Evolutionary conservation across 192 early-diverging fungal species (phyloP).

Genomic region (Entophlyctis luteolus): DNA sequence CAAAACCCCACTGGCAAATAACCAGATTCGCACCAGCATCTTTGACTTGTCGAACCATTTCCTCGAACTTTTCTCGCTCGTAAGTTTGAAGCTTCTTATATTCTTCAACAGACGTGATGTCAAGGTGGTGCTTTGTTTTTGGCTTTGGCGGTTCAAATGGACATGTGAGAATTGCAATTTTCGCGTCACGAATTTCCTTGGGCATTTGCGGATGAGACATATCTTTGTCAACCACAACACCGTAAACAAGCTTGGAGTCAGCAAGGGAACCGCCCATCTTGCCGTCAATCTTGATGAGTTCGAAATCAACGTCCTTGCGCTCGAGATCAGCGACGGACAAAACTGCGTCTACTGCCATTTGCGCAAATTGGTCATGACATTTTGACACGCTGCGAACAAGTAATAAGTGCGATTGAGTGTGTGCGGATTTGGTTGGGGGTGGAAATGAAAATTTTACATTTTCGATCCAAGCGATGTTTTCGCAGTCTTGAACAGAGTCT

Average conservation of each 20-base stretch:
- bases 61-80: slow-evolving; percentile 93
- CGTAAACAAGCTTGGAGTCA: slow-evolving; percentile 90
- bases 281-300: slow-evolving; percentile 99
- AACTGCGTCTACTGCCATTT: slow-evolving; percentile 98
- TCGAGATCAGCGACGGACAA: slow-evolving; percentile 97
- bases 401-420: background rate
- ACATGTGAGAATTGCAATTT: slow-evolving; percentile 98
- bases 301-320: slow-evolving; percentile 99
- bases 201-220: slow-evolving; percentile 99
- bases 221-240: slow-evolving; percentile 99
- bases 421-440: background rate
- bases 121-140: slow-evolving; percentile 99
- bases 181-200: slow-evolving; percentile 89
- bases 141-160: slow-evolving; percentile 99
- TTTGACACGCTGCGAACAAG: slow-evolving; percentile 77
- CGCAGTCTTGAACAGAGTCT: slow-evolving; percentile 87
- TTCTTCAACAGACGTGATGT: slow-evolving; percentile 97
- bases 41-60: slow-evolving; percentile 97
- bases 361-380: slow-evolving; percentile 94
- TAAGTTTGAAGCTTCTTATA: slow-evolving; percentile 95
- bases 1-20: slow-evolving; percentile 99
- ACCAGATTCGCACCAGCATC: slow-evolving; percentile 96
- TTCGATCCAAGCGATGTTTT: slow-evolving; percentile 97
- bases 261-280: slow-evolving; percentile 94
- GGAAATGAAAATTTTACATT: slow-evolving; percentile 61